A percentile compares a stretch with the other conserved stretches of the same genome.
Evolutionary conservation across 495 filamentous ascomycete species (phyloP).

Genomic region (Daldinia caldariorum): DNA sequence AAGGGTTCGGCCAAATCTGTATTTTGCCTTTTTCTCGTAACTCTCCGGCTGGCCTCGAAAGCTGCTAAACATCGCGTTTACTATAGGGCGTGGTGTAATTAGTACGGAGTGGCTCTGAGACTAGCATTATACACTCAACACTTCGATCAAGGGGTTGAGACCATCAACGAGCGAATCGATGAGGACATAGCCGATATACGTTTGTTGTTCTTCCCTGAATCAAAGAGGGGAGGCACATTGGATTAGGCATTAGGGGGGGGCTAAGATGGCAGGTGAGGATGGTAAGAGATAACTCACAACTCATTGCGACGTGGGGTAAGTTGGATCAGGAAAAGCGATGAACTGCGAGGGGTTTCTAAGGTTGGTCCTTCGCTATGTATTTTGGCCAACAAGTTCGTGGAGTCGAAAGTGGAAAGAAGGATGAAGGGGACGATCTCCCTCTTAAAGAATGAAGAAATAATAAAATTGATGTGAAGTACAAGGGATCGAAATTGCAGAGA

Average conservation of each 20-base stretch:
- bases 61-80: conserved; percentile 94
- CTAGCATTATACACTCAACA: conserved; percentile 12
- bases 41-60: conserved; percentile 96
- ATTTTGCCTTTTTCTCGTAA: conserved; percentile 97
- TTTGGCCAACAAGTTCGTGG: conserved; percentile 12
- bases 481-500: neutral
- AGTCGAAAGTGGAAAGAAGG: neutral
- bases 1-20: conserved; percentile 90
- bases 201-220: conserved; percentile 17
- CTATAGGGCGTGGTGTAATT: conserved; percentile 55
- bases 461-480: neutral
- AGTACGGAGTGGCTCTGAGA: conserved; percentile 17
- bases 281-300: conserved; percentile 45
- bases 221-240: conserved; percentile 15
- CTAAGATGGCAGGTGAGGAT: conserved; percentile 12
- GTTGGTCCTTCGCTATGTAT: conserved; percentile 12
- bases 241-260: conserved; percentile 15
- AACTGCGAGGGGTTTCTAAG: conserved; percentile 18
- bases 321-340: conserved; percentile 21
- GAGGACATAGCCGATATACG: conserved; percentile 8
- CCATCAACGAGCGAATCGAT: conserved; percentile 19
- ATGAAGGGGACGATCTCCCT: conserved; percentile 10
- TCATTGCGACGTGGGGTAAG: conserved; percentile 49
- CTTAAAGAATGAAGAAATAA: conserved; percentile 6
- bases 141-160: conserved; percentile 22